Base-by-base conservation (phyloP, 2,329 filamentous ascomycete genomes). In the Trichoderma gracile region DNA sequence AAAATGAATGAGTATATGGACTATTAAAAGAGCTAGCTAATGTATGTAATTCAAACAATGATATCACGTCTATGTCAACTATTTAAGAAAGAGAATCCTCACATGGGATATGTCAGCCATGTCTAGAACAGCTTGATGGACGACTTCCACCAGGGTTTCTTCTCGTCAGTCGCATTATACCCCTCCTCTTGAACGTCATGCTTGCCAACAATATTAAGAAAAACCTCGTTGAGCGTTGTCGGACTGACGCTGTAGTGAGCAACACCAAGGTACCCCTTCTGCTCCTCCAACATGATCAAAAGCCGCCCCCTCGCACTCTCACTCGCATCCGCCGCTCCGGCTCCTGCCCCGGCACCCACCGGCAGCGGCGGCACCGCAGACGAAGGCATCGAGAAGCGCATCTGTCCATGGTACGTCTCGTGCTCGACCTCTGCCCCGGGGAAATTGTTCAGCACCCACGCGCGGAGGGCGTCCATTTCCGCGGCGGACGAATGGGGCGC, bases 161-260 rank as follows among this genome's bases (percentile, higher is more conserved):
- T 65, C 52, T 71, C 75, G 5, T 50, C 56, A 7, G 54, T 23
- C 30, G 58, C 53, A 43, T 73, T 75, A 64, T 83, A 83, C 14
- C 81, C 81, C 77, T 92, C 92, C 74, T 93, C 91, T 68, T 86
- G 80, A 2, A 93, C 84, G 74, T 91, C 85, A 74, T 94, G 88
- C 74, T 86, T 84, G 3, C 87, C 86, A 0, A 96, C 91, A 73
- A 96, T 93, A 27, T 83, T 84, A 74, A 96, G 76, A 75, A 96
- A 96, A 0, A 96, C 91, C 76, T 96, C 90, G 73, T 96, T 92
- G 49, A 96, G 78, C n/a, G 91, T 94, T 25, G 91, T 93, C 43
- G 91, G 90, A 61, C 85, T 89, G 67, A 95, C 90, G 52, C 88
- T 90, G 74, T 92, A 95, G 74, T 94, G 91, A 75, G 91, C 89